Percentiles rank a stretch among this genome's conserved stretches.
Evolutionary conservation across 1,139 yeast species (phyloP).

Genomic region (Saccharomyces hybrid): DNA sequence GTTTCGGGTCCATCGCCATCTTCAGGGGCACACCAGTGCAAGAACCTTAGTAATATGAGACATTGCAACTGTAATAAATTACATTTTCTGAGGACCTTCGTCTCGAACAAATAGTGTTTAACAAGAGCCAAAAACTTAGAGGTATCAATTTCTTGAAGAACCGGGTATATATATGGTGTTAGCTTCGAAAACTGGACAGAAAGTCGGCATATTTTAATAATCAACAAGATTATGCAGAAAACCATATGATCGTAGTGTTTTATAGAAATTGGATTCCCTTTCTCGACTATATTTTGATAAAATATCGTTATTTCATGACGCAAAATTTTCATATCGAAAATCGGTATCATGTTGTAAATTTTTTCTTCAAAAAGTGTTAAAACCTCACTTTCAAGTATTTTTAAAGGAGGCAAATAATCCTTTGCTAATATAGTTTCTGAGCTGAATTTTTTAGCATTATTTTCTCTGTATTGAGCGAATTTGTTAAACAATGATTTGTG

Average conservation of each 20-base stretch:
- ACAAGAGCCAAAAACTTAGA: slow-evolving; percentile 21
- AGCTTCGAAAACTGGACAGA: slow-evolving; percentile 19
- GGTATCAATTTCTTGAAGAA: slow-evolving; percentile 18
- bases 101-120: slow-evolving; percentile 18
- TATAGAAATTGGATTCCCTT: slow-evolving; percentile 9
- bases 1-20: slow-evolving; percentile 29
- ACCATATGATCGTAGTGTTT: slow-evolving; percentile 24
- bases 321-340: slow-evolving; percentile 17
- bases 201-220: slow-evolving; percentile 21
- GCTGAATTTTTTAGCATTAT: slow-evolving; percentile 10
- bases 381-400: slow-evolving; percentile 14
- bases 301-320: slow-evolving; percentile 12
- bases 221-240: slow-evolving; percentile 19
- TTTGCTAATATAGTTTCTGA: slow-evolving; percentile 8
- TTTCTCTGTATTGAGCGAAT: slow-evolving; percentile 22
- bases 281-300: slow-evolving; percentile 13
- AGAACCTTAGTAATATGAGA: slow-evolving; percentile 23
- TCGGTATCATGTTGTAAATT: slow-evolving; percentile 20
- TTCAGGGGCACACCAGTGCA: slow-evolving; percentile 30
- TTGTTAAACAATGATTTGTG: slow-evolving; percentile 24
- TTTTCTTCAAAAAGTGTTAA: slow-evolving; percentile 19
- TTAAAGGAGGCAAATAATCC: slow-evolving; percentile 14
- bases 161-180: slow-evolving; percentile 8
- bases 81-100: slow-evolving; percentile 23
- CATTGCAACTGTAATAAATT: slow-evolving; percentile 25